These are phyloP conservation scores for Botrytis cinerea DNA, from an alignment of 2,329 filamentous ascomycete species.

Conservation along the genomic window DNA sequence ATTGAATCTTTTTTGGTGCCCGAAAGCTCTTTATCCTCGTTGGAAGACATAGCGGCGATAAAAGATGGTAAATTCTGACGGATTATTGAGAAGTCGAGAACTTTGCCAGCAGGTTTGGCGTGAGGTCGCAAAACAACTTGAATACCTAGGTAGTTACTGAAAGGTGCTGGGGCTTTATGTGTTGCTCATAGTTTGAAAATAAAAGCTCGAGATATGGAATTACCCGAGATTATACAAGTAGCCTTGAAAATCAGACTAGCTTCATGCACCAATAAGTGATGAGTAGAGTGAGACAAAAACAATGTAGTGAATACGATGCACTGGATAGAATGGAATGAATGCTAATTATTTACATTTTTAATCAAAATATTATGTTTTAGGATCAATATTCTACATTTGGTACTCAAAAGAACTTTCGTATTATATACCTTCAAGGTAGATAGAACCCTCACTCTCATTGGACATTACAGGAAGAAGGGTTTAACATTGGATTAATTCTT, in stretches of 20 bases:
- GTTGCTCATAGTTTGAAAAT: too few relatives aligned
- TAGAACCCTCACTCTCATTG: too few relatives aligned
- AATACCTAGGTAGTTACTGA: too few relatives aligned
- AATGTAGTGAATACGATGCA: neutral
- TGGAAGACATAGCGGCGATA: too few relatives aligned
- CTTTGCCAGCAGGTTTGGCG: too few relatives aligned
- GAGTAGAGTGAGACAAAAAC: too few relatives aligned
- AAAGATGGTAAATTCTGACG: neutral
- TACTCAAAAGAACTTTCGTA: too few relatives aligned
- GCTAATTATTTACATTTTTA: neutral
- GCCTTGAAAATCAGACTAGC: neutral
- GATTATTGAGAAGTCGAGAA: neutral
- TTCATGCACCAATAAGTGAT: too few relatives aligned
- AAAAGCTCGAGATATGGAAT: neutral
- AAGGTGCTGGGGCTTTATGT: neutral
- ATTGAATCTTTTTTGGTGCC: neutral
- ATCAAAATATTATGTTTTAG: neutral
- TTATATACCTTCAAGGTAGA: too few relatives aligned
- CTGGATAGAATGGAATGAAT: neutral
- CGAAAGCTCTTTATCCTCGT: neutral
- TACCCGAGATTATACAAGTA: neutral
- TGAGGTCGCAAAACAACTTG: neutral
- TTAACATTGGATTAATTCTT: accelerated
- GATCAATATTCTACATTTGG: neutral
- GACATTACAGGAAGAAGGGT: neutral